phyloP scores from a whole-genome alignment of 805 yeast genomes.

The Yarrowia osloensis region DNA sequence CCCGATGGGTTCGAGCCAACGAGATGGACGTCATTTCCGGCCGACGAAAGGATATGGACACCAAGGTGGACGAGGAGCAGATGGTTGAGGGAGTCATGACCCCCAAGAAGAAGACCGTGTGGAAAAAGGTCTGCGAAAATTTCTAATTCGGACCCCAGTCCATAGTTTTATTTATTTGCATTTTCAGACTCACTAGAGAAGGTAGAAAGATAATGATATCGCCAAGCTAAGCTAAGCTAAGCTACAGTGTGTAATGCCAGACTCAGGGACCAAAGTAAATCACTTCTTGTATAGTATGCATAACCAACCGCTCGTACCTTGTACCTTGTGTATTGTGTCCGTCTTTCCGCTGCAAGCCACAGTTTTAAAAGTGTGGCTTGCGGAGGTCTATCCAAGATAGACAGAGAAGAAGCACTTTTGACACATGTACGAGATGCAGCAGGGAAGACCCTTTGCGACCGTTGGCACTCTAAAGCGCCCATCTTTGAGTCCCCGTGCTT shows the following conservation, averaged over 20 bases:
- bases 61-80: slow-evolving; percentile 2
- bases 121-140: slow-evolving; percentile 7
- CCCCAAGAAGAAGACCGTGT: background rate
- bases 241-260: background rate
- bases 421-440: background rate
- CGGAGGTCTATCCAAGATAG: background rate
- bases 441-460: background rate
- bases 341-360: slow-evolving; percentile 2
- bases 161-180: slow-evolving; percentile 24
- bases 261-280: background rate
- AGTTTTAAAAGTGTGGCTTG: slow-evolving; percentile 14
- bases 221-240: background rate
- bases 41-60: slow-evolving; percentile 43
- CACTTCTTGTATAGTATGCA: background rate
- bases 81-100: background rate
- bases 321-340: background rate
- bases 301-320: background rate
- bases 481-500: background rate
- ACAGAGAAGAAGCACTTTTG: background rate
- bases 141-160: background rate
- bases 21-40: slow-evolving; percentile 50
- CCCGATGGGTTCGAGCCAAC: slow-evolving; percentile 45
- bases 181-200: background rate
- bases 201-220: background rate
- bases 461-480: background rate